phyloP scores from a whole-genome alignment of 2,329 filamentous ascomycete species.

The Gaeumannomyces sp. region DNA sequence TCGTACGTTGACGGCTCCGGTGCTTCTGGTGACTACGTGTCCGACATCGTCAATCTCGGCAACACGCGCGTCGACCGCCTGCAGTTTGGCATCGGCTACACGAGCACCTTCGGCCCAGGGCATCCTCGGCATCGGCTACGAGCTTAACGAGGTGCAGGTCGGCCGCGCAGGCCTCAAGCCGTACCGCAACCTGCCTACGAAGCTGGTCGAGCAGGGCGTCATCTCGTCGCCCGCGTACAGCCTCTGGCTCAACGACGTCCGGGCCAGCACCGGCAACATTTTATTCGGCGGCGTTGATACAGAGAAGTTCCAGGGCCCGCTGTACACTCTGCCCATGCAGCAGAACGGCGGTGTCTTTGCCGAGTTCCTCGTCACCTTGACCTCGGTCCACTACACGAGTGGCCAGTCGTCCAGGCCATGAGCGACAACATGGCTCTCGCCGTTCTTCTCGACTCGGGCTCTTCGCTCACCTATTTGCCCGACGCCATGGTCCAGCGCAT shows the following conservation, averaged over 20 bases:
- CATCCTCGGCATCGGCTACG: conserved; percentile 81
- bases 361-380: conserved; percentile 66
- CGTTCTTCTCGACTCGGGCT: conserved; percentile 67
- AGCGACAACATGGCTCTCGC: conserved; percentile 44
- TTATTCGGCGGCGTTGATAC: conserved; percentile 72
- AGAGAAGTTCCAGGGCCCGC: conserved; percentile 53
- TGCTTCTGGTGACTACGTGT: conserved; percentile 72
- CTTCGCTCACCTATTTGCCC: conserved; percentile 62
- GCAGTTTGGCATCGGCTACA: conserved; percentile 70
- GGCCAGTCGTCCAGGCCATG: conserved; percentile 30
- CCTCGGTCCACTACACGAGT: conserved; percentile 41
- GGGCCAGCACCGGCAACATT: conserved; percentile 58
- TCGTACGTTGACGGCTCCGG: conserved; percentile 78
- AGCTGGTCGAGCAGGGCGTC: conserved; percentile 52
- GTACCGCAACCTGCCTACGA: conserved; percentile 65
- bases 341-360: conserved; percentile 41
- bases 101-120: conserved; percentile 56
- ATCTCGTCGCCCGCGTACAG: conserved; percentile 66
- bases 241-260: conserved; percentile 68
- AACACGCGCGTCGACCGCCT: conserved; percentile 45
- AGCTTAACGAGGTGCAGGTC: conserved; percentile 69
- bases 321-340: conserved; percentile 64
- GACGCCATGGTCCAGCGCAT: conserved; percentile 46
- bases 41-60: conserved; percentile 62
- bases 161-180: conserved; percentile 43